phyloP scores from a whole-genome alignment of 208 protist species.

The Acanthamoeba lenticulata region DNA sequence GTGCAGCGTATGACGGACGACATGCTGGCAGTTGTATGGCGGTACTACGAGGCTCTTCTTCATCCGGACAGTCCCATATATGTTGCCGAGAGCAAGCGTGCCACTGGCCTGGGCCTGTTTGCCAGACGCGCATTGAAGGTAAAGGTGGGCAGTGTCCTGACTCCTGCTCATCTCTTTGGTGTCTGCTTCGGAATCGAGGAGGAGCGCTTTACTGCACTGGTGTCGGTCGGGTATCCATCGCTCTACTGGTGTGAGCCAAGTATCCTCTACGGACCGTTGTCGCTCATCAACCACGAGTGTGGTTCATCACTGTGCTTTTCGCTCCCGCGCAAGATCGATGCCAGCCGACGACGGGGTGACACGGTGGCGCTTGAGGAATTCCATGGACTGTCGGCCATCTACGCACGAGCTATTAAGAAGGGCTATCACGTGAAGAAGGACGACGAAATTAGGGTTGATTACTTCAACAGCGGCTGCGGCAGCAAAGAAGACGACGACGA shows the following conservation, averaged over 20 bases:
- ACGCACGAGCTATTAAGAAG: background rate
- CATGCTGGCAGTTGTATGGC: background rate
- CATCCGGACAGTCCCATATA: background rate
- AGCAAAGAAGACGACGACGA: too few species aligned
- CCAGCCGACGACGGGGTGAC: background rate
- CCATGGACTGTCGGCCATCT: background rate
- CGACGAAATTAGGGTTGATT: background rate
- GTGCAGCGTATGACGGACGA: background rate
- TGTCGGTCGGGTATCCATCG: background rate
- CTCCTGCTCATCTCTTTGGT: background rate
- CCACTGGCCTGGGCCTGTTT: background rate
- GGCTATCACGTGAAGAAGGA: background rate
- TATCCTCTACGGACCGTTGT: background rate
- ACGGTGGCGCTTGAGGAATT: background rate
- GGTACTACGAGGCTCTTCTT: background rate
- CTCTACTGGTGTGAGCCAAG: background rate
- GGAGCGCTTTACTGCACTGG: background rate
- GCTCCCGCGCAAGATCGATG: background rate
- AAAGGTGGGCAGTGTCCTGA: background rate
- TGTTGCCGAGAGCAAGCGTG: background rate
- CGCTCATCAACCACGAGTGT: background rate
- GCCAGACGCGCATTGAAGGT: too few species aligned
- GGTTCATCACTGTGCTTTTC: background rate
- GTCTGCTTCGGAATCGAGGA: background rate
- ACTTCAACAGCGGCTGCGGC: background rate